Conservation (phyloP, 2,329 filamentous ascomycete species). For the Dothiorella sarmentorum region DNA sequence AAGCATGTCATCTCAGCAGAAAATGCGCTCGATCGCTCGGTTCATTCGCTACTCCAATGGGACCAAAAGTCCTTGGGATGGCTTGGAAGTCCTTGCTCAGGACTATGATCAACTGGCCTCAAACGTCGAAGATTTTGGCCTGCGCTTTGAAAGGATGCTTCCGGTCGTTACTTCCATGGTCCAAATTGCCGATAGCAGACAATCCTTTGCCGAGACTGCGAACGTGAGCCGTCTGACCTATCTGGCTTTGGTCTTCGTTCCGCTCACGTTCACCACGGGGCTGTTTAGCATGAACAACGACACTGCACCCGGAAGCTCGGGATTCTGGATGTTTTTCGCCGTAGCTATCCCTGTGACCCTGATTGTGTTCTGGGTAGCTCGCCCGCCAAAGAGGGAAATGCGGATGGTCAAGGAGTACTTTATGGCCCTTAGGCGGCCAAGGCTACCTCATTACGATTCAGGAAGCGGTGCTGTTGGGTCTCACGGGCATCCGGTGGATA, state of each 20-base stretch:
- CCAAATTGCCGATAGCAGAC: slow-evolving; percentile 10
- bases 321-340: slow-evolving; percentile 16
- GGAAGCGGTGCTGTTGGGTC: too few species aligned
- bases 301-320: neutral
- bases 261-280: slow-evolving; percentile 3
- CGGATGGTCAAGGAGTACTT: too few species aligned
- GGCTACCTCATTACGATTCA: too few species aligned
- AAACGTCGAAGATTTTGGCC: neutral
- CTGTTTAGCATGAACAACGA: slow-evolving; percentile 10
- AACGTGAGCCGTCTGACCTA: slow-evolving; percentile 13
- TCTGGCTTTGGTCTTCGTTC: slow-evolving; percentile 13
- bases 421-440: too few species aligned
- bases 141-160: neutral
- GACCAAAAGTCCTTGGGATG: neutral
- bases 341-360: slow-evolving; percentile 12
- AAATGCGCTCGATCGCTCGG: slow-evolving; percentile 18
- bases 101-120: neutral
- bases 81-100: neutral
- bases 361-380: neutral
- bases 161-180: slow-evolving; percentile 9
- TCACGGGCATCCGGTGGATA: too few species aligned
- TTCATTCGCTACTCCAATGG: neutral
- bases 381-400: too few species aligned
- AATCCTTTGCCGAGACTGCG: neutral
- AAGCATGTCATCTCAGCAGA: slow-evolving; percentile 23